Base-by-base conservation (phyloP, 1,284 basidiomycete species). In the Golubevia pallescens region DNA sequence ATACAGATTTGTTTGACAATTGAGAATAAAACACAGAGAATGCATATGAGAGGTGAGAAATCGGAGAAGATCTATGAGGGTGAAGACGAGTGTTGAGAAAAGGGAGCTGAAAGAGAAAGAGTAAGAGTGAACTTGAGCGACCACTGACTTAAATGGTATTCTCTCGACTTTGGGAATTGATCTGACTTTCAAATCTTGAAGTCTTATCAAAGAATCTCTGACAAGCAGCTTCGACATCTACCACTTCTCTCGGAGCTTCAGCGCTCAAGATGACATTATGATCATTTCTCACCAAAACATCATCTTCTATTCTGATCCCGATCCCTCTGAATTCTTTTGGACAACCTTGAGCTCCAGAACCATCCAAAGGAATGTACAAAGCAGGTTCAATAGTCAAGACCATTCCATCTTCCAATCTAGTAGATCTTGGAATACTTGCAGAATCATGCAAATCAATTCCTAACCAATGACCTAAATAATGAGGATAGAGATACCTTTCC, bases 381-480 rank as follows among this genome's bases (percentile, higher is more conserved):
- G 79, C 82, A 0, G 82, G 82, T 59, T 85, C 82, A 56, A 85
- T 68, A 7, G 81, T 84, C 52, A 85, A 62, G 58, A 80, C 79
- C 55, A 77, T 75, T 23, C 80, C 81, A 3, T 61, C 52, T 53
- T 78, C 60, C 48, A 85, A 63, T 48, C 65, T 66, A 0, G 74
- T 77, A 2, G 71, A 70, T 1, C 82, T 65, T 42, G 77, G 71
- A 3, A 84, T 65, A 2, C 68, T 70, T 8, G 78, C 67, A 10
- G 77, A 79, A 62, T 85, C 82, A 67, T 85, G 82, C 70, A 85
- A 64, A 60, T 85, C 93, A 66, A 94, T 90, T 14, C 93, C 93
- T 64, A 95, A 90, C 16, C 92, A 92, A 86, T 97, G 93, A 60
- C 92, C 91, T 60, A 96, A 86, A 70, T 91, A 93, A 87, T 96